These are phyloP conservation scores for Tillandsia fasciculata DNA, from an alignment of 176 grass and related monocot genomes.

Conservation along the genomic window DNA sequence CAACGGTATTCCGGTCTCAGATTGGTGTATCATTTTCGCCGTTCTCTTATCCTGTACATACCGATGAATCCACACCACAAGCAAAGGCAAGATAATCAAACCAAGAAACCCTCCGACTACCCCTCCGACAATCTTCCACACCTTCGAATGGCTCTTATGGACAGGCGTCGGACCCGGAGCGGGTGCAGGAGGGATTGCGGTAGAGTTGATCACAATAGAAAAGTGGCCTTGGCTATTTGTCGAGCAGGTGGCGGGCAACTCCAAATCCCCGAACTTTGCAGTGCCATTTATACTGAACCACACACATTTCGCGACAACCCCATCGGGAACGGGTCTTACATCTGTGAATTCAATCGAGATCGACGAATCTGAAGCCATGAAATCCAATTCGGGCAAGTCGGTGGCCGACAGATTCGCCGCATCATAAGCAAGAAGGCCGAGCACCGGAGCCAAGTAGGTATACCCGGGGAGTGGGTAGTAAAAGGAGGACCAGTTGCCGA, in stretches of 20 bases:
- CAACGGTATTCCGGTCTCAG: slow-evolving; percentile 55
- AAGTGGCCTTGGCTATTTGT: slow-evolving; percentile 58
- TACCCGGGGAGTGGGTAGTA: slow-evolving; percentile 71
- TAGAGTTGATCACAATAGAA: slow-evolving; percentile 76
- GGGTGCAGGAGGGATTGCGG: slow-evolving; percentile 31
- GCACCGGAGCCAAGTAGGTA: slow-evolving; percentile 70
- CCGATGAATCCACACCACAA: slow-evolving; percentile 33
- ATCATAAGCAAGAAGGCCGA: slow-evolving; percentile 69
- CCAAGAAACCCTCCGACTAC: slow-evolving; percentile 33
- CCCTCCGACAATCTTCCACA: slow-evolving; percentile 58
- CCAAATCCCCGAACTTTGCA: slow-evolving; percentile 49
- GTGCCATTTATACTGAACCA: slow-evolving; percentile 48
- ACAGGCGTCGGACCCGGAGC: slow-evolving; percentile 7
- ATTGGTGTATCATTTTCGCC: slow-evolving; percentile 49
- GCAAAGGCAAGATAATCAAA: slow-evolving; percentile 37
- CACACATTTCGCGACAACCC: slow-evolving; percentile 40
- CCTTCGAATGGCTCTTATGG: slow-evolving; percentile 37
- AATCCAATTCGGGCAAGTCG: slow-evolving; percentile 38
- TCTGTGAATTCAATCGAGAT: slow-evolving; percentile 44
- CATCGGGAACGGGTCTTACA: slow-evolving; percentile 19
- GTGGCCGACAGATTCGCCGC: slow-evolving; percentile 50
- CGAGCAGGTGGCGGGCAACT: slow-evolving; percentile 29
- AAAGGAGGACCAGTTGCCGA: slow-evolving; percentile 32
- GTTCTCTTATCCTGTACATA: slow-evolving; percentile 39
- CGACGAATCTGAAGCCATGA: slow-evolving; percentile 28